Percentiles rank a stretch among this genome's conserved stretches.
phyloP scores from a whole-genome alignment of 1,284 basidiomycete species.

The Ganoderma boninense region DNA sequence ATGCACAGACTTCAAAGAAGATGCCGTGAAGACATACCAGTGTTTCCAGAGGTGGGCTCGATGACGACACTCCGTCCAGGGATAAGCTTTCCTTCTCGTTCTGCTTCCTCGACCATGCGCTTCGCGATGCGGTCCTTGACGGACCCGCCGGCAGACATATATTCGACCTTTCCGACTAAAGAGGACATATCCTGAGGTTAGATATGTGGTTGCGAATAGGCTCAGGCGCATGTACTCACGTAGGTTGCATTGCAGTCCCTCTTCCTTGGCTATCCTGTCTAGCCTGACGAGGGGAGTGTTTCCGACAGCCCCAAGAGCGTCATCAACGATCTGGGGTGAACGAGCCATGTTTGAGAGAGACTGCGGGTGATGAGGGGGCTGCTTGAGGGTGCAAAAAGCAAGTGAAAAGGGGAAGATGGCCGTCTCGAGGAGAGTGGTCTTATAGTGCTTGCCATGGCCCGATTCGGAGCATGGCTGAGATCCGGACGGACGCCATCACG shows the following conservation, averaged over 20 bases:
- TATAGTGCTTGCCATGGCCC: neutral
- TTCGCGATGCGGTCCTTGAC: constrained; percentile 97
- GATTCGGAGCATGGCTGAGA: constrained; percentile 20
- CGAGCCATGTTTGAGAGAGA: constrained; percentile 36
- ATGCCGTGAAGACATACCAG: constrained; percentile 63
- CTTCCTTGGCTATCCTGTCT: constrained; percentile 77
- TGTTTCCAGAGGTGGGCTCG: constrained; percentile 95
- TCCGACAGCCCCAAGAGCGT: constrained; percentile 87
- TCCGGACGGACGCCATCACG: constrained; percentile 23
- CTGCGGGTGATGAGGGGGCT: neutral
- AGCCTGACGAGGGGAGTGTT: constrained; percentile 92
- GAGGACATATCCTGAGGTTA: neutral
- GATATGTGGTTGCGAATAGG: neutral
- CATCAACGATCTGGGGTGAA: constrained; percentile 65
- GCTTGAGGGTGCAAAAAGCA: neutral
- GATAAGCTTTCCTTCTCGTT: constrained; percentile 85
- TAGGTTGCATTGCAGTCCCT: constrained; percentile 91
- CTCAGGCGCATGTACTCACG: constrained; percentile 57
- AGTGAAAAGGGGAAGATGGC: neutral
- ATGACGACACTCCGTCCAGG: constrained; percentile 93
- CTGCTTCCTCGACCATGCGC: constrained; percentile 95
- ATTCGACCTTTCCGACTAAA: constrained; percentile 91
- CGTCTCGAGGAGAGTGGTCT: constrained; percentile 4
- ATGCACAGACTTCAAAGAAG: neutral
- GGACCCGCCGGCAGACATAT: constrained; percentile 90